Base-by-base conservation (phyloP, 2,329 filamentous ascomycete genomes). In the Xylariaceae sp. region DNA sequence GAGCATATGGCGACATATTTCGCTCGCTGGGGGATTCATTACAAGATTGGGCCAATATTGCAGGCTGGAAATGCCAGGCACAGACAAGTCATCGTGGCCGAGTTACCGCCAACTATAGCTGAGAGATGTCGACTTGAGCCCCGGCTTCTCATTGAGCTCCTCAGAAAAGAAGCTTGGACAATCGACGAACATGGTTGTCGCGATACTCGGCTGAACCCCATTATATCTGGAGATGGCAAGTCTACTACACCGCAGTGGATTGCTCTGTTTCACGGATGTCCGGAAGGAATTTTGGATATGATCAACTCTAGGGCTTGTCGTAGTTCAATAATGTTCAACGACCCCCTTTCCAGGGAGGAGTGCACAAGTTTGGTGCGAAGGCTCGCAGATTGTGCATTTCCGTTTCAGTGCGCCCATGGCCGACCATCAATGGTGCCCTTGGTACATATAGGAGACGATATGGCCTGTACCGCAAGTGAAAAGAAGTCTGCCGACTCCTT, bases 251-350 rank as follows among this genome's bases (percentile, higher is more conserved):
- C 52, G 2, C 68, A 71, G 10, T 92, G 88, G 87, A 75, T 88
- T 0, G 74, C 79, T 1, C 77, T 77, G 4, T 83, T 96, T 47
- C 82, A 85, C 35, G 80, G 80, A 1, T 95, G 90, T 66, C 92
- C 93, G 0, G 78, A 81, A 30, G 87, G 88, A 0, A 85, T 97
- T 10, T 67, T 95, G 3, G 89, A 95, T 35, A 74, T 93, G 69
- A 75, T 93, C 3, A 87, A 91, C 68, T 92, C 88, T 0, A 81
- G 88, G 57, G 85, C 90, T 1, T 94, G 90, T 68, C 80, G 89
- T 56, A 90, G 88, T 41, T 89, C 90, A 2, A 86, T 94, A 70
- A 93, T 92, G 89, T 95, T 95, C 74, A 93, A 93, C 66, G 90
- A 95, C 67, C 69, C 75, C 4, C 74, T 94, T 6, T 78, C 77